phyloP scores from a whole-genome alignment of 2,329 filamentous ascomycete species.

The Basipetospora sp. region DNA sequence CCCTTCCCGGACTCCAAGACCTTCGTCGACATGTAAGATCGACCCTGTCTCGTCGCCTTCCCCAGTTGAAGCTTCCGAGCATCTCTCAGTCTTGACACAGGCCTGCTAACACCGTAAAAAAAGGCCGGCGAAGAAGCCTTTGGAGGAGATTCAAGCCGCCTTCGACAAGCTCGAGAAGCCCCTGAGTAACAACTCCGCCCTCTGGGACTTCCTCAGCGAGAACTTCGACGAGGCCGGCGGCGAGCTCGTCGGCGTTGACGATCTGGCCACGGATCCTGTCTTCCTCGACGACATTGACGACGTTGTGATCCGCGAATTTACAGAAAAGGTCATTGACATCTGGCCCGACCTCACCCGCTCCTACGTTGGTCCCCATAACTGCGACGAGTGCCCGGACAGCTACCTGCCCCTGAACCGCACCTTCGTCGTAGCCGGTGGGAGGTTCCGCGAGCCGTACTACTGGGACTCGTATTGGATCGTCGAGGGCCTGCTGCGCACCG shows the following conservation, averaged over 20 bases:
- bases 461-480: constrained; percentile 60
- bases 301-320: constrained; percentile 44
- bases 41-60: too few relatives aligned
- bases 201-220: constrained; percentile 45
- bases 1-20: constrained; percentile 57
- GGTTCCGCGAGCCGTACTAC: constrained; percentile 57
- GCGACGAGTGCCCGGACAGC: constrained; percentile 45
- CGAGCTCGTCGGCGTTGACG: constrained; percentile 41
- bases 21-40: constrained; percentile 55
- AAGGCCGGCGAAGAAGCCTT: constrained; percentile 43
- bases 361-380: constrained; percentile 37
- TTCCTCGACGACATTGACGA: constrained; percentile 46
- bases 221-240: constrained; percentile 51
- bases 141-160: constrained; percentile 45
- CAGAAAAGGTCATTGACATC: constrained; percentile 49
- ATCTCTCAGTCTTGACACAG: not conserved
- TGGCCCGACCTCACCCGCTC: constrained; percentile 53
- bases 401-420: constrained; percentile 53
- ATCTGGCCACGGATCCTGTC: constrained; percentile 39
- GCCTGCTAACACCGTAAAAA: too few relatives aligned
- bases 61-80: constrained; percentile 7
- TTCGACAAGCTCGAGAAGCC: constrained; percentile 46
- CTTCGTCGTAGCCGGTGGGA: constrained; percentile 57
- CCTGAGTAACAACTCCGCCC: constrained; percentile 45
- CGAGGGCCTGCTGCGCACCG: constrained; percentile 49